phyloP scores from a whole-genome alignment of 2,329 filamentous ascomycete species.

The Bipolaris zeicola region DNA sequence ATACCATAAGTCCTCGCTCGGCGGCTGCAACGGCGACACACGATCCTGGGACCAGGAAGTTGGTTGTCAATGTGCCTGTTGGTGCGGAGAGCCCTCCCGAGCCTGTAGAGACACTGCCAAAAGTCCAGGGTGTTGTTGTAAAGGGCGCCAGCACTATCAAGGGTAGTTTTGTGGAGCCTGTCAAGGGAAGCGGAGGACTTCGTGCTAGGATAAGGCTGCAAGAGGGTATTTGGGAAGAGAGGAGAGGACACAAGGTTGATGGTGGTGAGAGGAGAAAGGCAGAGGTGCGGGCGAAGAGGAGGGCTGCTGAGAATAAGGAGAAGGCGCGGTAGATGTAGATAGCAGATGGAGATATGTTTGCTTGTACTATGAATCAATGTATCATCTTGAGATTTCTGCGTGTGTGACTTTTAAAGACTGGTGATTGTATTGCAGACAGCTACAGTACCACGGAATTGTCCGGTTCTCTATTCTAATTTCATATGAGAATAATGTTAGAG shows the following conservation, averaged over 20 bases:
- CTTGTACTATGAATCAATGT: conserved; percentile 7
- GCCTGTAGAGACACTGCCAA: conserved; percentile 58
- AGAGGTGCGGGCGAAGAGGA: conserved; percentile 85
- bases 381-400: neutral
- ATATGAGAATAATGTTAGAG: neutral
- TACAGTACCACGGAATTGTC: neutral
- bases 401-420: neutral
- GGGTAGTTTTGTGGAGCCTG: conserved; percentile 73
- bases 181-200: conserved; percentile 64
- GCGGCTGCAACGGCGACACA: conserved; percentile 57
- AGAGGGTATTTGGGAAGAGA: conserved; percentile 93
- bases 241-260: conserved; percentile 87
- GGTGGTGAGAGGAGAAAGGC: conserved; percentile 90
- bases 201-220: conserved; percentile 71
- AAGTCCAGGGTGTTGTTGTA: conserved; percentile 70
- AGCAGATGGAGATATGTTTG: neutral
- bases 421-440: neutral
- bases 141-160: conserved; percentile 70
- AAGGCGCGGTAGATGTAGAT: conserved; percentile 50
- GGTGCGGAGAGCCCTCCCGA: conserved; percentile 37
- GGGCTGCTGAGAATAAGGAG: conserved; percentile 78
- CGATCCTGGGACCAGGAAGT: conserved; percentile 60
- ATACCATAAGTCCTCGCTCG: conserved; percentile 33
- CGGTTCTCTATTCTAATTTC: neutral
- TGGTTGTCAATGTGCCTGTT: conserved; percentile 65